Evolutionary conservation across 2,329 filamentous ascomycete genomes (phyloP).

Genomic region (Diaporthe vexans): DNA sequence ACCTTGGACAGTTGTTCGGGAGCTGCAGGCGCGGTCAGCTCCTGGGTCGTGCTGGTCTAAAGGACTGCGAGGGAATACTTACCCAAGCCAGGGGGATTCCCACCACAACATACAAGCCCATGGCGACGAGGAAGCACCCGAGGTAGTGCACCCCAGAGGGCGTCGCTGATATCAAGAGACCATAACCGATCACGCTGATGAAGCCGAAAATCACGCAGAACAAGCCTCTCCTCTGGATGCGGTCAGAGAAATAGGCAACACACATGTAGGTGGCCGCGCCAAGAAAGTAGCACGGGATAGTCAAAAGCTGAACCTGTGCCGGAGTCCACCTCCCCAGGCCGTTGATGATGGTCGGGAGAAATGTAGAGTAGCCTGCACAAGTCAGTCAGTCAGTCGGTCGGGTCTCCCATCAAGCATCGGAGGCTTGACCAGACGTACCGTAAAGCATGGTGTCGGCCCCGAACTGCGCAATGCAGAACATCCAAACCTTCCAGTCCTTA

Average conservation of each 20-base stretch:
- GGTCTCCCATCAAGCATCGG: too few relatives aligned
- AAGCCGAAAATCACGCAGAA: conserved; percentile 74
- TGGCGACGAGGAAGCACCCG: conserved; percentile 81
- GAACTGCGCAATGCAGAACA: conserved; percentile 79
- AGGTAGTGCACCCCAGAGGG: conserved; percentile 78
- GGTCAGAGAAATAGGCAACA: conserved; percentile 77
- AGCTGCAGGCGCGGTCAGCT: conserved; percentile 50
- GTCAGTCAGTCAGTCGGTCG: neutral
- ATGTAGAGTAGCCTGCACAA: conserved; percentile 74
- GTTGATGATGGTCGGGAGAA: conserved; percentile 83
- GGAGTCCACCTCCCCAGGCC: conserved; percentile 74
- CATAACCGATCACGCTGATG: conserved; percentile 78
- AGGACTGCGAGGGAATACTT: conserved; percentile 40
- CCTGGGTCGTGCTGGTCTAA: too few relatives aligned
- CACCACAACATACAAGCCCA: conserved; percentile 76
- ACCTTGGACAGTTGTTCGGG: conserved; percentile 78
- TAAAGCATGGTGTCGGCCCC: conserved; percentile 84
- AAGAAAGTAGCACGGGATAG: conserved; percentile 82
- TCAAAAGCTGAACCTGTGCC: conserved; percentile 80
- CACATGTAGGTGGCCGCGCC: conserved; percentile 79
- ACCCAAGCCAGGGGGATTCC: conserved; percentile 70
- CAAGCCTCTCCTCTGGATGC: conserved; percentile 73
- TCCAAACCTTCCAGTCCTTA: conserved; percentile 82
- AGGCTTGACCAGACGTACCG: conserved; percentile 48
- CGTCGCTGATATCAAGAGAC: conserved; percentile 72